A percentile compares a stretch with the other conserved stretches of the same genome.
These are phyloP conservation scores for Cyphellophora attinorum DNA, from an alignment of 2,329 filamentous ascomycete genomes.

Conservation along the genomic window DNA sequence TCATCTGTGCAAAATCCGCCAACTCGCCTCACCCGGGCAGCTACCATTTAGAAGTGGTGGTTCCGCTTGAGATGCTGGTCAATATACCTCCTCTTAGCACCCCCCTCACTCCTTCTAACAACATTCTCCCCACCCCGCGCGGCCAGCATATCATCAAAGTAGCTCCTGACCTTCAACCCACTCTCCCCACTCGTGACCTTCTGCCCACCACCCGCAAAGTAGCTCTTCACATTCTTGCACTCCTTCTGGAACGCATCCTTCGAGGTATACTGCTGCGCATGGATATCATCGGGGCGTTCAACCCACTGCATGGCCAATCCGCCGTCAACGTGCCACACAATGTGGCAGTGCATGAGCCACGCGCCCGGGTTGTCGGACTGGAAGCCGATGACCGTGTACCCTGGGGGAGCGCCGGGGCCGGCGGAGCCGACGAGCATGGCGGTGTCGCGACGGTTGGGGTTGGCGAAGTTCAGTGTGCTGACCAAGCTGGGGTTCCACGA, in stretches of 20 bases:
- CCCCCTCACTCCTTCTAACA: constrained; percentile 5
- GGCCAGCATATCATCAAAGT: constrained; percentile 7
- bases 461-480: constrained; percentile 50
- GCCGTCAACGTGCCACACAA: constrained; percentile 64
- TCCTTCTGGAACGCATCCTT: constrained; percentile 13
- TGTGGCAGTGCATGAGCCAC: constrained; percentile 72
- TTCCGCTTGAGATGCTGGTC: constrained; percentile 6
- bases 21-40: background rate
- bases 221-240: constrained; percentile 9
- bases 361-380: constrained; percentile 39
- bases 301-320: constrained; percentile 47
- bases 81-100: constrained; percentile 5
- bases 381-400: constrained; percentile 55
- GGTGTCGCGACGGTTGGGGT: constrained; percentile 61
- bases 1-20: background rate
- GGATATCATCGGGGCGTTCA: constrained; percentile 12
- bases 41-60: background rate
- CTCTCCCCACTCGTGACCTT: constrained; percentile 7
- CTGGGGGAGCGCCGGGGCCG: constrained; percentile 2
- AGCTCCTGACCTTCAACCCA: constrained; percentile 10
- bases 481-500: constrained; percentile 36
- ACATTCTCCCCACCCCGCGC: constrained; percentile 4
- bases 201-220: background rate
- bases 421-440: constrained; percentile 50
- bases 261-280: constrained; percentile 9